Percentiles rank a stretch among this genome's conserved stretches.
Conservation (phyloP, 2,329 filamentous ascomycete species). For the Ophiostoma novo-ulmi region DNA sequence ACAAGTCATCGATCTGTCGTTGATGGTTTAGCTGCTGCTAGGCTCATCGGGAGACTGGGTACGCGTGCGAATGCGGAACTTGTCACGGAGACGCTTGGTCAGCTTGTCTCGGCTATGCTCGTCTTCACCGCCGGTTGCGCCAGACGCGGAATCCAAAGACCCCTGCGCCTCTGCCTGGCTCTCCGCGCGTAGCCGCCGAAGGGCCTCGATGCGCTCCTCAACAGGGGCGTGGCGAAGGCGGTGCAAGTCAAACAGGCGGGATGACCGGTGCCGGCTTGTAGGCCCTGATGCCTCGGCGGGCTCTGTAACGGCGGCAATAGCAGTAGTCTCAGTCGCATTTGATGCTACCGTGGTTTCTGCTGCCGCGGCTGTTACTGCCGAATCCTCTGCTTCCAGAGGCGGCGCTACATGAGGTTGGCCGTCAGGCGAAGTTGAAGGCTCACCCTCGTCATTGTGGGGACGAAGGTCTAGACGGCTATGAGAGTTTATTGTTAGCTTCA, state of each 20-base stretch:
- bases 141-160: slow-evolving; percentile 20
- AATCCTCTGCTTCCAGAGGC: slow-evolving; percentile 39
- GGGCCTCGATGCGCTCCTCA: slow-evolving; percentile 57
- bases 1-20: background rate
- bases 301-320: background rate
- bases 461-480: slow-evolving; percentile 52
- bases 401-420: slow-evolving; percentile 35
- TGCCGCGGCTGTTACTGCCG: background rate
- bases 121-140: slow-evolving; percentile 31
- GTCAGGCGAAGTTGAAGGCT: slow-evolving; percentile 23
- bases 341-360: background rate
- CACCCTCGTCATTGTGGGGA: slow-evolving; percentile 29
- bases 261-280: slow-evolving; percentile 38
- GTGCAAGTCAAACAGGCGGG: slow-evolving; percentile 53
- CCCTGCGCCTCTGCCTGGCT: slow-evolving; percentile 31
- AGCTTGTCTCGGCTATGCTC: slow-evolving; percentile 41
- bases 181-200: slow-evolving; percentile 47
- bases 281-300: slow-evolving; percentile 28
- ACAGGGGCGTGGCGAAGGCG: slow-evolving; percentile 54
- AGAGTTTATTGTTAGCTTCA: slow-evolving; percentile 1
- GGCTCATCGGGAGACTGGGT: slow-evolving; percentile 33
- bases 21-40: slow-evolving; percentile 5
- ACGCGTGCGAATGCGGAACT: slow-evolving; percentile 49
- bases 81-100: slow-evolving; percentile 48
- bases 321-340: background rate